Evolutionary conservation across 1,284 basidiomycete genomes (phyloP), one percentile per base, ranked within the genome.

Genomic region (Pseudozyma sp.): DNA sequence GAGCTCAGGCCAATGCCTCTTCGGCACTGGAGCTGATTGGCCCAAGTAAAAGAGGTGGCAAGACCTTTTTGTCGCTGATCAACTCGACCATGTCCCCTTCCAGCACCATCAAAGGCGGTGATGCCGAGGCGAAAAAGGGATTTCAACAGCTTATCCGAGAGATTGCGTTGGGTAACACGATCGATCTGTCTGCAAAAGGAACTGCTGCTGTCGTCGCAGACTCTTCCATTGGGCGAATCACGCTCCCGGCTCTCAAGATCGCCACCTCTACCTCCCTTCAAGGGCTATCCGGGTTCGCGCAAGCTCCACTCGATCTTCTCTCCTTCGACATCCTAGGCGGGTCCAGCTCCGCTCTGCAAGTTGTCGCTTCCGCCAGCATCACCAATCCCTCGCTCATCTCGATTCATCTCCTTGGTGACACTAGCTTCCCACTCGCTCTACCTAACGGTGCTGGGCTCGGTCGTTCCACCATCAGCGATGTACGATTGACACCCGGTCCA

Each of bases 241-340:
- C 88, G 9, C 86, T 92, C 10, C 87, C 90, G 78, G 88, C 90
- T 1, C 92, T 92, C 81, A 88, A 88, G 66, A 90, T 92, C 82
- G 89, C 91, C 72, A 91, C 92, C 7, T 86, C 89, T 7, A 90
- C 89, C 4, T 87, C 86, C 14, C 84, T 92, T 49, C 83, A 86
- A n/a, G 92, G 91, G 39, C 82, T 92, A 19, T 86, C 87, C 62
- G 90, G 91, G 8, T 81, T 92, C 52, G 87, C 88, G 45, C 87
- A 87, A 7, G 85, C 88, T 75, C 89, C 83, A 4, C 83, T 88
- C 3, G 85, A 85, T 5, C 90, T 92, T 60, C 84, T 87, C 35
- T 85, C 80, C 9, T 90, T 92, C 29, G 91, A 92, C 79, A 90
- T 92, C 2, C 74, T 88, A 13, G 90, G 91, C 54, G 92, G 91